Evolutionary conservation across 1,284 basidiomycete species (phyloP).

Genomic region (Cystobasidiaceae sp.): DNA sequence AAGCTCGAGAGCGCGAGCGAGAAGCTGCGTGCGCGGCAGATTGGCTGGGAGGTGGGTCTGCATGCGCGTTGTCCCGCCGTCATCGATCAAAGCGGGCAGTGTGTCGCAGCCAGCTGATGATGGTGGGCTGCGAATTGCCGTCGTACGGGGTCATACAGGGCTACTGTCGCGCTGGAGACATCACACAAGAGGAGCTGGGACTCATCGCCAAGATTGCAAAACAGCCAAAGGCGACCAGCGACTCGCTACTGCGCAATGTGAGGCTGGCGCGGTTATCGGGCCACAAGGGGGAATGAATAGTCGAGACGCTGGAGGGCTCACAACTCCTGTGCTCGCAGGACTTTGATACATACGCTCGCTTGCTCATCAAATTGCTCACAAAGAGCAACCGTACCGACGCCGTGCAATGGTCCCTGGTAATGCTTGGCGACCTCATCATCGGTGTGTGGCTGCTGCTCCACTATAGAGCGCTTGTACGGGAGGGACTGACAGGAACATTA

Average conservation of each 20-base stretch:
- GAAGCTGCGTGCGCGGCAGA: slow-evolving; percentile 28
- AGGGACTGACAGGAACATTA: no score
- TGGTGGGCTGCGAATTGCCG: not conserved
- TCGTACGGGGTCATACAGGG: no score
- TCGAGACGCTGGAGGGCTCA: not conserved
- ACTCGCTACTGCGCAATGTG: slow-evolving; percentile 35
- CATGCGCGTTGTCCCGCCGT: no score
- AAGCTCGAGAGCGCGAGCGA: slow-evolving; percentile 28
- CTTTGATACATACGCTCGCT: slow-evolving; percentile 72
- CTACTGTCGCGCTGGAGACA: slow-evolving; percentile 88
- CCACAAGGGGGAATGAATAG: not conserved
- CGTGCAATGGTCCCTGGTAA: slow-evolving; percentile 84
- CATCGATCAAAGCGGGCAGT: no score
- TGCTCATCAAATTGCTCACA: slow-evolving; percentile 86
- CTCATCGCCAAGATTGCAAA: slow-evolving; percentile 75
- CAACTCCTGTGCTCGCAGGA: no score
- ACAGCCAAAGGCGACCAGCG: slow-evolving; percentile 34
- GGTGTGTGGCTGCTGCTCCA: slow-evolving; percentile 51
- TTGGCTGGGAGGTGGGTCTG: slow-evolving; percentile 27
- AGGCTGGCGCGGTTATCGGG: not conserved
- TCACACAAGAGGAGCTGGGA: slow-evolving; percentile 81
- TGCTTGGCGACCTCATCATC: slow-evolving; percentile 81
- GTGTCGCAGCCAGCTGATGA: no score
- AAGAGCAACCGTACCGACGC: slow-evolving; percentile 90
- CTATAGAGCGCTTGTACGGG: no score